phyloP scores from a whole-genome alignment of 495 filamentous ascomycete species.

The Podospora pseudocomata region DNA sequence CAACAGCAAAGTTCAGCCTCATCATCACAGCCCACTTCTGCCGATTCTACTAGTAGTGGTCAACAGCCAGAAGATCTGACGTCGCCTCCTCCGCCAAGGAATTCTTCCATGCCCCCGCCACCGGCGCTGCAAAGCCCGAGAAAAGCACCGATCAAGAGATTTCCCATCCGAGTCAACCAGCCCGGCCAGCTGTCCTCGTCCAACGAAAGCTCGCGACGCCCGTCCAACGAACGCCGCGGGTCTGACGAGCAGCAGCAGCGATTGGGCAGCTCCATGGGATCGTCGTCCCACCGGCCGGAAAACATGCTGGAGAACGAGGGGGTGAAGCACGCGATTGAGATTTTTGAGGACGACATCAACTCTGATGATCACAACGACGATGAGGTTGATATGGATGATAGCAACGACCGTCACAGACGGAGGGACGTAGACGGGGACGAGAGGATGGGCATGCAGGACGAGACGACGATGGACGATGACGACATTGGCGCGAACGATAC shows the following conservation, averaged over 20 bases:
- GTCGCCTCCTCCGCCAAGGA: constrained; percentile 1
- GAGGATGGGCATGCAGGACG: constrained; percentile 1
- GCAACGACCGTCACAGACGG: constrained; percentile 21
- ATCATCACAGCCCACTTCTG: neutral
- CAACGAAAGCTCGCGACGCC: constrained; percentile 21
- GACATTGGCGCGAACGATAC: constrained; percentile 64
- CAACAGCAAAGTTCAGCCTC: constrained; percentile 8
- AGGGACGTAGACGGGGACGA: neutral
- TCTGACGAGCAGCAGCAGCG: constrained; percentile 40
- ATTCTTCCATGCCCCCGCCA: constrained; percentile 25
- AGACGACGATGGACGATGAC: constrained; percentile 28
- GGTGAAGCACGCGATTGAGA: constrained; percentile 45
- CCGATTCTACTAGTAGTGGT: neutral
- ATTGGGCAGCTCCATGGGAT: constrained; percentile 23
- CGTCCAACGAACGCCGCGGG: constrained; percentile 17
- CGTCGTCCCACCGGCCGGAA: constrained; percentile 32
- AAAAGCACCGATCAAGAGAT: constrained; percentile 53
- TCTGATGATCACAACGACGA: constrained; percentile 15
- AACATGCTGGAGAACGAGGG: constrained; percentile 41
- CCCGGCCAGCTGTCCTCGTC: constrained; percentile 3
- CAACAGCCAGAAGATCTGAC: neutral
- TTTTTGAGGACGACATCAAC: constrained; percentile 51
- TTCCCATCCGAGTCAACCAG: constrained; percentile 47
- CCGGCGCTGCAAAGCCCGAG: constrained; percentile 39
- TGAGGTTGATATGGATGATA: constrained; percentile 11